phyloP scores from a whole-genome alignment of 768 basidiomycete species.

The button mushroom (Agaricus bisporus) region DNA sequence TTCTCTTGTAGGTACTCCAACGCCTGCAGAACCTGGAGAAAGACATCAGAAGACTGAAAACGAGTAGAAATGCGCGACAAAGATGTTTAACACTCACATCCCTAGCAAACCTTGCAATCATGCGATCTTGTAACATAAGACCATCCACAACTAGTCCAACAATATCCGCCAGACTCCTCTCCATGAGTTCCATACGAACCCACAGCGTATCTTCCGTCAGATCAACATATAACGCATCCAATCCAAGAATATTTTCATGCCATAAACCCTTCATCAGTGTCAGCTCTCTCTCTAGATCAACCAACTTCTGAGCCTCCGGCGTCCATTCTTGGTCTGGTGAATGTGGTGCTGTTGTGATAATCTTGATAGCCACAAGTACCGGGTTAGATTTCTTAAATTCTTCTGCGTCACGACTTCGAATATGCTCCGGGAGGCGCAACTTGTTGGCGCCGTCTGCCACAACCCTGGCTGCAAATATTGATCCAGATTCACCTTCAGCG shows the following conservation, averaged over 20 bases:
- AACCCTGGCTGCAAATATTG: slow-evolving; percentile 47
- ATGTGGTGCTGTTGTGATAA: slow-evolving; percentile 48
- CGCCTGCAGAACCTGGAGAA: slow-evolving; percentile 51
- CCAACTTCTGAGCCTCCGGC: slow-evolving; percentile 56
- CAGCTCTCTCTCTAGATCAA: slow-evolving; percentile 58
- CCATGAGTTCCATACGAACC: slow-evolving; percentile 91
- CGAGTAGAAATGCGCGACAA: slow-evolving; percentile 6
- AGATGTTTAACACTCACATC: slow-evolving; percentile 50
- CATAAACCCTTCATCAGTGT: slow-evolving; percentile 47
- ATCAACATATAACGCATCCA: slow-evolving; percentile 70
- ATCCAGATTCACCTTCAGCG: slow-evolving; percentile 79
- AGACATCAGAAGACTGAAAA: not conserved
- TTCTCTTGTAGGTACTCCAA: slow-evolving; percentile 60
- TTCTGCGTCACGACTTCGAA: slow-evolving; percentile 32
- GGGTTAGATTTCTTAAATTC: slow-evolving; percentile 26
- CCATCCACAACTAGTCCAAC: slow-evolving; percentile 59
- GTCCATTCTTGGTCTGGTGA: not conserved
- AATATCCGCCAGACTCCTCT: slow-evolving; percentile 79
- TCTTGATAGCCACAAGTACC: slow-evolving; percentile 72
- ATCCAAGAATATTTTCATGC: slow-evolving; percentile 57
- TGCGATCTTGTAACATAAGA: slow-evolving; percentile 57
- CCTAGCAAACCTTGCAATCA: slow-evolving; percentile 66
- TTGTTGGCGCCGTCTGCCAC: slow-evolving; percentile 23
- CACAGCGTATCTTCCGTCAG: slow-evolving; percentile 63
- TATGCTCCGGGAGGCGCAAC: slow-evolving; percentile 32